phyloP scores from a whole-genome alignment of 2,329 filamentous ascomycete species.

The Verticillium klebahnii region DNA sequence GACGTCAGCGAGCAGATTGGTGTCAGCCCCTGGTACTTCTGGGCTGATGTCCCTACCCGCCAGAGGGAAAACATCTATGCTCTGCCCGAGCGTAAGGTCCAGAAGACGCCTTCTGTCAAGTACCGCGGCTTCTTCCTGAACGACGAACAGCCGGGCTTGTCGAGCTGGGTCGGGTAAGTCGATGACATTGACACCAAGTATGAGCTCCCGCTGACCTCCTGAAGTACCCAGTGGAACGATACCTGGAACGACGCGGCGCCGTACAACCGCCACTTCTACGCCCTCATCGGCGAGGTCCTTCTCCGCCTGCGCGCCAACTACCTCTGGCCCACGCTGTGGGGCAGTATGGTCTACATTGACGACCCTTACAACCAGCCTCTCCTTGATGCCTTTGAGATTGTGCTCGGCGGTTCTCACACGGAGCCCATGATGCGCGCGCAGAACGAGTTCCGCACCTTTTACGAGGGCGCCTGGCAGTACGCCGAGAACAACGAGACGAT shows the following conservation, averaged over 20 bases:
- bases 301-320: slow-evolving; percentile 69
- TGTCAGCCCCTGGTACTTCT: slow-evolving; percentile 67
- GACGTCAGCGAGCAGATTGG: slow-evolving; percentile 70
- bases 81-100: slow-evolving; percentile 46
- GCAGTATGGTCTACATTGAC: slow-evolving; percentile 67
- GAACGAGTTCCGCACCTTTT: slow-evolving; percentile 50
- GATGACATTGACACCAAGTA: neutral
- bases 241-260: slow-evolving; percentile 39
- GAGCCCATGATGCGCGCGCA: slow-evolving; percentile 65
- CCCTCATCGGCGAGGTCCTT: slow-evolving; percentile 65
- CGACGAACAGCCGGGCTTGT: slow-evolving; percentile 64
- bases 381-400: slow-evolving; percentile 69
- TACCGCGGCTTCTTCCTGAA: slow-evolving; percentile 69
- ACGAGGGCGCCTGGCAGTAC: slow-evolving; percentile 63
- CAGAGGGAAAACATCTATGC: slow-evolving; percentile 51
- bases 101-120: slow-evolving; percentile 58
- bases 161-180: slow-evolving; percentile 53
- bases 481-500: slow-evolving; percentile 65
- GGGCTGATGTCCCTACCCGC: slow-evolving; percentile 56
- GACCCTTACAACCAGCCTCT: slow-evolving; percentile 64
- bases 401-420: slow-evolving; percentile 68
- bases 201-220: neutral
- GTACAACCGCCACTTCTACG: slow-evolving; percentile 61
- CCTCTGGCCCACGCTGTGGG: slow-evolving; percentile 70
- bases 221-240: slow-evolving; percentile 30